Base-by-base conservation (phyloP, 2,329 filamentous ascomycete species). In the Neospermospora avenae region DNA sequence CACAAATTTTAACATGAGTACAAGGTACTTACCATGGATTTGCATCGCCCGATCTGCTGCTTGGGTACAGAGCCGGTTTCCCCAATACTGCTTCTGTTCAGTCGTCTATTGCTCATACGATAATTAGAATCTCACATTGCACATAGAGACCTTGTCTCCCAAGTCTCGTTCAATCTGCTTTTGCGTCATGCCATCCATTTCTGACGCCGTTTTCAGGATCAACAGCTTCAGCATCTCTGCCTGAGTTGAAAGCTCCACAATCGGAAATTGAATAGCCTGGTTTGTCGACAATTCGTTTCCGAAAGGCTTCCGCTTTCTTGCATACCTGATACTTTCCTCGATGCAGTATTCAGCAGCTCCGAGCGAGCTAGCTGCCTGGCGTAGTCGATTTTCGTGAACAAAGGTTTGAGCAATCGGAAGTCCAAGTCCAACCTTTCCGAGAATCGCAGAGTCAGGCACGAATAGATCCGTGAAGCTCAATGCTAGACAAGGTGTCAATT, bases 91-190 rank as follows among this genome's bases (percentile, higher is more conserved):
- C 20, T 20, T 42, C 14, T n/a, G 8, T 18, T 48, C 93, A 93
- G 97, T 73, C 25, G 28, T 20, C 22, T 13, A 18, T 16, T 18
- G 1, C 18, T 8, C 4, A 11, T 1, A 22, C n/a, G 20, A 42
- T 28, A 8, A 42, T 90, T 92, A 0, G 92, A 84, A 41, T 96
- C 77, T 28, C 92, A 67, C 67, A 67, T 86, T 87, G 72, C 84
- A 87, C 84, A 87, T 86, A 57, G 77, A 80, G 31, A 87, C 83
- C 68, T 85, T 84, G 69, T 84, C 81, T 24, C 82, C 81, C n/a
- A 87, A 74, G 64, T 77, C 77, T 68, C 75, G 77, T 73, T 86
- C 84, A 28, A 87, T 76, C 55, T 74, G 72, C 55, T 70, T 70
- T 22, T 72, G 76, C 18, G 76, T 76, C 74, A 82, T 78, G 1